Evolutionary conservation across 2,329 filamentous ascomycete species (phyloP), one percentile per base, ranked within the genome.

Genomic region (Diaporthe vexans): DNA sequence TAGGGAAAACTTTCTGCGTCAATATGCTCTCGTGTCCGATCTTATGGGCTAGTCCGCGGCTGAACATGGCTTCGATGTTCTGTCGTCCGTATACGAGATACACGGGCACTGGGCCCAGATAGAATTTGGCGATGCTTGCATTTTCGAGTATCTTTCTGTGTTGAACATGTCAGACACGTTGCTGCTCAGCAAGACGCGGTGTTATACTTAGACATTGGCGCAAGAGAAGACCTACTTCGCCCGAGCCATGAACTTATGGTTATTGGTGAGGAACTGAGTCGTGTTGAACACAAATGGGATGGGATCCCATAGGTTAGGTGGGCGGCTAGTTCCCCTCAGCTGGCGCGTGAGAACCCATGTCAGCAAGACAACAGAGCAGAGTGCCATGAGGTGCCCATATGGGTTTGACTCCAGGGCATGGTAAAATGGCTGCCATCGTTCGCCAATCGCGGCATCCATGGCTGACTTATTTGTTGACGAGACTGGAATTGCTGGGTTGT

Each of bases 41-140:
- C 10, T 37, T 58, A 17, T 35, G 15, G 17, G 54, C 54, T 4
- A 35, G 21, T 4, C 33, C 56, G 13, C 56, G 29, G 29, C 29
- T 58, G 19, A 58, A 58, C 33, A 58, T 15, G 33, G 56, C 33
- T 37, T 58, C 11, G 19, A 58, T 24, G 56, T 58, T 58, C 56
- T 58, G 17, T 10, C 29, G 33, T 11, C 56, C 56, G 33, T 37
- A 35, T 21, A 58, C 56, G 56, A 58, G 56, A 7, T 58, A 58
- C 19, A 58, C 56, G 1, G 56, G 19, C 11, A 33, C 37, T 1
- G 56, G 9, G 19, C 29, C 29, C 8, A 58, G 13, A 33, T 58
- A 4, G 21, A 37, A 58, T 19, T 58, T 58, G 9, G 56, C 33
- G 56, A 58, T 33, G 10, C 4, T 58, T n/a, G 56, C 33, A 35